Conservation (phyloP, 202 grass and related monocot genomes). For the Alloteropsis angusta region DNA sequence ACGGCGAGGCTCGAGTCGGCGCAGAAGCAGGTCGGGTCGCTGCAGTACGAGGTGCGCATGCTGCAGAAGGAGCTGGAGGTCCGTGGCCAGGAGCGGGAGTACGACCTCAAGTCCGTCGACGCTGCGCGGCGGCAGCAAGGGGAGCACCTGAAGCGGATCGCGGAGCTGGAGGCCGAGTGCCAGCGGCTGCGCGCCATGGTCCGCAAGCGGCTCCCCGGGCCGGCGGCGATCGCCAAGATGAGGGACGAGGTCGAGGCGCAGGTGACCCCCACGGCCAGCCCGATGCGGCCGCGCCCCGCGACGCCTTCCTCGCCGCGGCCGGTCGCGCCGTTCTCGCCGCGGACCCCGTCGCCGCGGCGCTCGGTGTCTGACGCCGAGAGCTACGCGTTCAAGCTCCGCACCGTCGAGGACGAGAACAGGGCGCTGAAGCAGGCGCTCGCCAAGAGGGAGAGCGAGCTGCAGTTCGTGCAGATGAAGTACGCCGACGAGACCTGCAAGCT, state of each 20-base stretch:
- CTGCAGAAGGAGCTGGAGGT: slow-evolving; percentile 84
- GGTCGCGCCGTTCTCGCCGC: background rate
- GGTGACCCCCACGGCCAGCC: background rate
- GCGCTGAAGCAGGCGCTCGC: slow-evolving; percentile 62
- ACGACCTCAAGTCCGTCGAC: slow-evolving; percentile 65
- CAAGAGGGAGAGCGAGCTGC: slow-evolving; percentile 61
- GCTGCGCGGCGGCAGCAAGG: slow-evolving; percentile 54
- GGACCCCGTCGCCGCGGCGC: slow-evolving; percentile 22
- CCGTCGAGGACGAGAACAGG: slow-evolving; percentile 74
- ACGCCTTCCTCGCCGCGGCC: slow-evolving; percentile 23
- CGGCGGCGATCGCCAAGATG: slow-evolving; percentile 81
- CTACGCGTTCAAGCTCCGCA: slow-evolving; percentile 31
- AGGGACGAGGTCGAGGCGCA: slow-evolving; percentile 62
- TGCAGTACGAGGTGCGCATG: slow-evolving; percentile 77
- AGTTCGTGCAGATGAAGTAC: slow-evolving; percentile 41
- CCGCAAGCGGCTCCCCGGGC: slow-evolving; percentile 68
- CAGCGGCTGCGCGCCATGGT: slow-evolving; percentile 75
- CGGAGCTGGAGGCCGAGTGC: slow-evolving; percentile 71
- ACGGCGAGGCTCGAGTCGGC: slow-evolving; percentile 38
- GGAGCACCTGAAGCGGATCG: slow-evolving; percentile 55
- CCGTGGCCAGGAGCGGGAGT: slow-evolving; percentile 68
- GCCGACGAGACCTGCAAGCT: slow-evolving; percentile 43
- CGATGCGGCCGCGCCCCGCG: slow-evolving; percentile 30
- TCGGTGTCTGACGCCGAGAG: background rate
- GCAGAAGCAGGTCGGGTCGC: slow-evolving; percentile 50